Evolutionary conservation across 1,284 basidiomycete genomes (phyloP), one percentile per base, ranked within the genome.

Genomic region (Sporisorium iseilematis-ciliati): DNA sequence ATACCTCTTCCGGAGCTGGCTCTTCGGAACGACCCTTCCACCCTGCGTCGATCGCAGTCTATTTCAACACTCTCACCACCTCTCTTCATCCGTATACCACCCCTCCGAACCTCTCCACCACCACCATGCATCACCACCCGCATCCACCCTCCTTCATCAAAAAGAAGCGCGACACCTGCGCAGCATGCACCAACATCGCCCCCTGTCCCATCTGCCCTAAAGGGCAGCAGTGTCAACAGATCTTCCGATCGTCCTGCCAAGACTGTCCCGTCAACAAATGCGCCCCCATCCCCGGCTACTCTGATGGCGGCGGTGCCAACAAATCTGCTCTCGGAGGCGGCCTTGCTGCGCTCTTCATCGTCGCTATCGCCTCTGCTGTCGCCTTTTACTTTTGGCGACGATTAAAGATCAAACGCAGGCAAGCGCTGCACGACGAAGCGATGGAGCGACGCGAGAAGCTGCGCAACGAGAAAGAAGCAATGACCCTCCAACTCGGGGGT

Each of bases 241-340:
- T 72, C 63, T 68, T 75, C 23, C 67, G 68, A 38, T 52, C 67
- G 25, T 75, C 72, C 6, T 78, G 76, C 45, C 68, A 75, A 29
- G 68, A 71, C 31, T 78, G 76, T 35, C 67, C 76, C 21, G 68
- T 72, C 65, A 75, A 75, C 63, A 68, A 68, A 26, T 78, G 76
- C 60, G 65, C 69, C 38, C 26, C 62, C 43, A 69, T 72, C 33
- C 54, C 61, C 14, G 63, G 57, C 35, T 62, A 56, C 45, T 21
- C 10, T 20, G 26, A 43, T 7, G 25, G 35, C n/a, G n/a, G 23
- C 5, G 51, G 50, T 35, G 12, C 56, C 56, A 61, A 65, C 51
- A 65, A 52, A 16, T 77, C 67, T 4, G 77, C 75, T 0, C 57
- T 79, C 33, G 77, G 77, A 7, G 77, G 74, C 16, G 71, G 73